Evolutionary conservation across 176 grass and related monocot species (phyloP), one percentile per base, ranked within the genome.

Genomic region (Otatea glauca): DNA sequence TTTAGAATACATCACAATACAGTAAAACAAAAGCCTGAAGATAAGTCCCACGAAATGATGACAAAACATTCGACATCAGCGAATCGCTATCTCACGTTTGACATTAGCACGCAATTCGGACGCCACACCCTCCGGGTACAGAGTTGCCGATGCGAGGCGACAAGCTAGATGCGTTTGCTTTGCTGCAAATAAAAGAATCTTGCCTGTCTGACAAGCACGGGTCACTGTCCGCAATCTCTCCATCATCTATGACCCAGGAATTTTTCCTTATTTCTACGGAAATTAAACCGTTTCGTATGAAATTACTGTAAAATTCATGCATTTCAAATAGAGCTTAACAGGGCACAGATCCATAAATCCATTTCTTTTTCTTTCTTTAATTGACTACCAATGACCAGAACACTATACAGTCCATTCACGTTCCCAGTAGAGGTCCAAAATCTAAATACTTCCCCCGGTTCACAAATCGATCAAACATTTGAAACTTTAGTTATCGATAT

Each of bases 371-470:
- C 45, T 70, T 50, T 17, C 32, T 77, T 38, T 24, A 49, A 72
- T 72, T 32, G 21, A 72, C 41, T 61, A 63, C 18, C 11, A 59
- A 59, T 35, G 18, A 38, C 25, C 25, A 35, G 4, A 73, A 15
- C 18, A 54, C 82, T 76, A 4, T 86, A 86, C 65, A 79, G 13
- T 66, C 2, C 67, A 64, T 51, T 72, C 67, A 86, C n/a, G 2
- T 34, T 34, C 76, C 2, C 44, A 65, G 56, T 16, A 6, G n/a
- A 65, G 56, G 32, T 50, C 14, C 58, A 53, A 29, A 51, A 53
- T 53, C 23, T 3, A 74, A n/a, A n/a, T n/a, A n/a, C n/a, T n/a
- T n/a, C n/a, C n/a, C n/a, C n/a, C n/a, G n/a, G n/a, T n/a, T n/a
- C n/a, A n/a, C n/a, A n/a, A n/a, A n/a, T n/a, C n/a, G n/a, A n/a